These are phyloP conservation scores for Suhomyces coccinellae DNA, from an alignment of 1,139 yeast species.

Conservation along the genomic window DNA sequence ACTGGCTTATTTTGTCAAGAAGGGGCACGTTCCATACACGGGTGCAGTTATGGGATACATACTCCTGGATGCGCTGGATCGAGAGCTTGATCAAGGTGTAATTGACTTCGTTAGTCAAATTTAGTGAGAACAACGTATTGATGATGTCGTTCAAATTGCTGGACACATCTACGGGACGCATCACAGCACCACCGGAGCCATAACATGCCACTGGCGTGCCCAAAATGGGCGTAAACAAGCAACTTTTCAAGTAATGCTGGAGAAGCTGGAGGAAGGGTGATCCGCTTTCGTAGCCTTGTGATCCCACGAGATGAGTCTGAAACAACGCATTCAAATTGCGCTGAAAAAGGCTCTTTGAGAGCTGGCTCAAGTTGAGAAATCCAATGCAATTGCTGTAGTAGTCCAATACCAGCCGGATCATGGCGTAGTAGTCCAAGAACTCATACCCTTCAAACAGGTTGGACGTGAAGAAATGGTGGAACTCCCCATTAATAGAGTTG, in stretches of 20 bases:
- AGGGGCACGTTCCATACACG: conserved; percentile 45
- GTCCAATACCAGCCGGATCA: conserved; percentile 17
- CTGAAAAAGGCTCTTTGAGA: conserved; percentile 24
- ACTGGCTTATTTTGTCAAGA: conserved; percentile 36
- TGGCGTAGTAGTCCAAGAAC: conserved; percentile 15
- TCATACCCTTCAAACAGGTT: conserved; percentile 7
- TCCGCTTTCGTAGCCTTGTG: not conserved
- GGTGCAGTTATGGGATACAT: conserved; percentile 37
- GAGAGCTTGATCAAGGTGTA: conserved; percentile 43
- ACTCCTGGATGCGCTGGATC: conserved; percentile 38
- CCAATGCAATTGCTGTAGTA: conserved; percentile 21
- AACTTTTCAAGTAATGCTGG: conserved; percentile 11
- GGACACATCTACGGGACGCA: conserved; percentile 1
- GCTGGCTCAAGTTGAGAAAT: conserved; percentile 23
- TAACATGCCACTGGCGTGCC: not conserved
- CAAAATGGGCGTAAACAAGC: conserved; percentile 9
- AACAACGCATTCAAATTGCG: conserved; percentile 32
- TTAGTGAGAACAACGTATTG: conserved; percentile 26
- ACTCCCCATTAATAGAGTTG: conserved; percentile 29
- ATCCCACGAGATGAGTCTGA: conserved; percentile 17
- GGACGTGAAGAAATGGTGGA: conserved; percentile 10
- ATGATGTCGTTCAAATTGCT: conserved; percentile 15
- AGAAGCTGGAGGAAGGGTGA: conserved; percentile 10
- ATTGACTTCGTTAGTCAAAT: conserved; percentile 35
- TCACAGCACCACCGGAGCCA: not conserved